Percentiles rank a stretch among this genome's conserved stretches.
These are phyloP conservation scores for Aspergillus leporis DNA, from an alignment of 495 filamentous ascomycete species.

Conservation along the genomic window DNA sequence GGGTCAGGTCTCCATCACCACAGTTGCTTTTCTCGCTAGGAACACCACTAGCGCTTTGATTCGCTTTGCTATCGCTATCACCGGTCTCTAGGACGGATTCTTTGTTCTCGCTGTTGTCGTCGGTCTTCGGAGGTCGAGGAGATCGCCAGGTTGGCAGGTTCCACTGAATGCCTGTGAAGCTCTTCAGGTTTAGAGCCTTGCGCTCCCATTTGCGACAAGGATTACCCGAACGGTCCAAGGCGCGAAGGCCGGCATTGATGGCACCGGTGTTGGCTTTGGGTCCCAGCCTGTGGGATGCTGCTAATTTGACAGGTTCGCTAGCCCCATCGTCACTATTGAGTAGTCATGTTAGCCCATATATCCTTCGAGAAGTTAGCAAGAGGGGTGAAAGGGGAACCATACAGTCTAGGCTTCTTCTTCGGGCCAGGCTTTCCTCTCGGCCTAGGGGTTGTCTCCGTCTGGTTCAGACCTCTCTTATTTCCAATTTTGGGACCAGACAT, in stretches of 20 bases:
- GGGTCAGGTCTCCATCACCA: conserved; percentile 52
- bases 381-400: conserved; percentile 43
- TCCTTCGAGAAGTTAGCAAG: background rate
- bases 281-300: conserved; percentile 73
- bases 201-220: conserved; percentile 91
- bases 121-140: conserved; percentile 52
- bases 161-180: conserved; percentile 90
- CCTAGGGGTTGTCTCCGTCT: conserved; percentile 61
- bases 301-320: conserved; percentile 48
- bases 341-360: conserved; percentile 19
- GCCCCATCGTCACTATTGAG: conserved; percentile 59
- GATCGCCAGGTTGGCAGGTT: conserved; percentile 81
- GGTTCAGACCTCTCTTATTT: conserved; percentile 58
- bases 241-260: conserved; percentile 94
- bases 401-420: conserved; percentile 94
- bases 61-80: conserved; percentile 76
- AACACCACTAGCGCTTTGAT: conserved; percentile 59
- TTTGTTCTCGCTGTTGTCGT: conserved; percentile 44
- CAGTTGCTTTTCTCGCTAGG: conserved; percentile 71
- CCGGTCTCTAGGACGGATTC: conserved; percentile 45
- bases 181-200: conserved; percentile 80
- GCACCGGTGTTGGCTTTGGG: conserved; percentile 97
- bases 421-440: conserved; percentile 84
- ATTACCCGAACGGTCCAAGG: conserved; percentile 84
- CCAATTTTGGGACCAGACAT: conserved; percentile 57